Evolutionary conservation across 2,329 filamentous ascomycete genomes (phyloP).

Genomic region (Penicillium sp.): DNA sequence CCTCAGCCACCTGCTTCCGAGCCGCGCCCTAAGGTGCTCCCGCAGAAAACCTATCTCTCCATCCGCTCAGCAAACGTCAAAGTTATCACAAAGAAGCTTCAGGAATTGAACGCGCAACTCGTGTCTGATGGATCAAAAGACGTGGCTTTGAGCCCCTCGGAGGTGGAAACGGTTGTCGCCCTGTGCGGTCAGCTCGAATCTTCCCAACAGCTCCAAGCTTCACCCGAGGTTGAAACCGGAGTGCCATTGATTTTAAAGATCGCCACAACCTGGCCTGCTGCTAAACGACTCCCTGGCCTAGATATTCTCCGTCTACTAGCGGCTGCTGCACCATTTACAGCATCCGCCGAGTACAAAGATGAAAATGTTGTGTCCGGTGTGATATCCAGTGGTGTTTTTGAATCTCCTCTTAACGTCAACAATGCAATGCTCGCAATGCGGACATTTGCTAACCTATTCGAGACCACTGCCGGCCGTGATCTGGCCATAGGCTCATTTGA

Average conservation of each 20-base stretch:
- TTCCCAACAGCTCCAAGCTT: conserved; percentile 36
- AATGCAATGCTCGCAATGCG: conserved; percentile 84
- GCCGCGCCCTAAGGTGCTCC: conserved; percentile 60
- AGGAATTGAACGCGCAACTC: conserved; percentile 67
- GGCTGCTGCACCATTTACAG: conserved; percentile 63
- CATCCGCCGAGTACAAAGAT: conserved; percentile 54
- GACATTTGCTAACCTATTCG: conserved; percentile 79
- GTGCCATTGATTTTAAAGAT: conserved; percentile 68
- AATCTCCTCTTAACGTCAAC: conserved; percentile 66
- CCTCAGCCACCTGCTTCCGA: conserved; percentile 29
- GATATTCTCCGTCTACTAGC: conserved; percentile 85
- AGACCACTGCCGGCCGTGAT: conserved; percentile 66
- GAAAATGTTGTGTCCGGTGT: conserved; percentile 62
- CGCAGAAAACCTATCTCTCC: conserved; percentile 74
- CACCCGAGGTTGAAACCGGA: conserved; percentile 50
- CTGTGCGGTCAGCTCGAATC: conserved; percentile 64
- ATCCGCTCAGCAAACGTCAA: conserved; percentile 70
- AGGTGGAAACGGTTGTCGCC: conserved; percentile 61
- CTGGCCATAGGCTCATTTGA: conserved; percentile 60
- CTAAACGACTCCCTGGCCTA: conserved; percentile 76
- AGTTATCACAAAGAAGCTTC: conserved; percentile 72
- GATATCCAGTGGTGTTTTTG: conserved; percentile 56
- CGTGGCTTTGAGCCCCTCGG: conserved; percentile 67
- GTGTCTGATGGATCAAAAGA: conserved; percentile 70
- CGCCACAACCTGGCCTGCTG: conserved; percentile 73